Conservation (phyloP, 2,329 filamentous ascomycete species). For the Sclerotinia spermophila region DNA sequence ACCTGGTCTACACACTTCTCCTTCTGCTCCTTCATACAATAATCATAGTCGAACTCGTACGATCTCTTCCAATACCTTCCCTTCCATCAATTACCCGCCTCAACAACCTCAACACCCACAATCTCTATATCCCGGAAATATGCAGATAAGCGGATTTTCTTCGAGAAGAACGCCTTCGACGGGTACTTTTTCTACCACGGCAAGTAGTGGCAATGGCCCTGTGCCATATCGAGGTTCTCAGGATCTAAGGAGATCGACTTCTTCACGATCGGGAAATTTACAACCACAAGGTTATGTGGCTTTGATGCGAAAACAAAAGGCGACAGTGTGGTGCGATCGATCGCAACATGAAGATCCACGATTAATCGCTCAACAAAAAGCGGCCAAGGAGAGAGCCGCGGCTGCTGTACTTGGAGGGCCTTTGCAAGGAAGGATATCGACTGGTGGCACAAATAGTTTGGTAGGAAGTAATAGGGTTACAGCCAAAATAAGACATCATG, state of each 20-base stretch:
- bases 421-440: slow-evolving; percentile 39
- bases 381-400: slow-evolving; percentile 81
- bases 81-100: slow-evolving; percentile 26
- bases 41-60: slow-evolving; percentile 39
- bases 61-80: slow-evolving; percentile 38
- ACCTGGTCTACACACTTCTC: slow-evolving; percentile 27
- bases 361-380: slow-evolving; percentile 74
- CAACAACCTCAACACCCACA: not conserved
- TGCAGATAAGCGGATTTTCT: slow-evolving; percentile 35
- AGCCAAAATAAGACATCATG: slow-evolving; percentile 85
- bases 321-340: slow-evolving; percentile 96
- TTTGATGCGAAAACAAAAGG: slow-evolving; percentile 93
- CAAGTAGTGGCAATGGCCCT: slow-evolving; percentile 46
- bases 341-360: slow-evolving; percentile 89
- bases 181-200: slow-evolving; percentile 68
- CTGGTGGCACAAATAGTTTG: slow-evolving; percentile 38
- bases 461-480: slow-evolving; percentile 54
- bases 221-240: slow-evolving; percentile 53
- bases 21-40: slow-evolving; percentile 24
- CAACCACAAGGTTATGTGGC: slow-evolving; percentile 79
- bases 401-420: slow-evolving; percentile 71
- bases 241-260: slow-evolving; percentile 73
- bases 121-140: slow-evolving; percentile 23
- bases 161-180: slow-evolving; percentile 60
- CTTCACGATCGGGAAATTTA: slow-evolving; percentile 62